Conservation (phyloP, 2,329 filamentous ascomycete species). For the Colletotrichum salicis region DNA sequence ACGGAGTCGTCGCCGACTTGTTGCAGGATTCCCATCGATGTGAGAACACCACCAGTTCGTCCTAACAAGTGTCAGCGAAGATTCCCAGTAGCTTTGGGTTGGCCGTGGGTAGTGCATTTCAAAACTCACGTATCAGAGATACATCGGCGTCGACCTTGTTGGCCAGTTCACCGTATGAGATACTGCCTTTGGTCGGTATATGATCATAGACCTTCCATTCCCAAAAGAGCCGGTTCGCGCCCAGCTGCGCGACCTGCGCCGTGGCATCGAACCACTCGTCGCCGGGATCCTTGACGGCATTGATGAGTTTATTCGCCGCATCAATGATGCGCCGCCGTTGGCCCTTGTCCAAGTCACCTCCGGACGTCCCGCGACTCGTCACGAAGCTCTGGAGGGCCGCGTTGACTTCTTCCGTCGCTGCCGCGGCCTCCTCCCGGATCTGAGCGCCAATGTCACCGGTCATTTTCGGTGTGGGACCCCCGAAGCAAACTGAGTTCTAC, state of each 20-base stretch:
- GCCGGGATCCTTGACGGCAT: slow-evolving; percentile 19
- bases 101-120: too few relatives aligned
- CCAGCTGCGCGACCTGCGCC: slow-evolving; percentile 22
- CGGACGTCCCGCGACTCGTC: not conserved
- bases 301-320: slow-evolving; percentile 23
- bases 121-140: slow-evolving; percentile 40
- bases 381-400: slow-evolving; percentile 18
- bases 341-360: slow-evolving; percentile 20
- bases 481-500: not conserved
- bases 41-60: slow-evolving; percentile 25
- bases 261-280: slow-evolving; percentile 31
- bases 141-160: slow-evolving; percentile 42
- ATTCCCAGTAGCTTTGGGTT: not conserved
- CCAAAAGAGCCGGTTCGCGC: slow-evolving; percentile 41
- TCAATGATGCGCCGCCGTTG: slow-evolving; percentile 27
- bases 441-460: not conserved
- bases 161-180: slow-evolving; percentile 45
- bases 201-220: slow-evolving; percentile 47
- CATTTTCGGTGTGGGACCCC: not conserved
- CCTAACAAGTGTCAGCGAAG: slow-evolving; percentile 3
- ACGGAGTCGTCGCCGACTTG: slow-evolving; percentile 30
- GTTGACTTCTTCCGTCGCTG: slow-evolving; percentile 24
- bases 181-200: slow-evolving; percentile 43
- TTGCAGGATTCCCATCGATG: slow-evolving; percentile 20
- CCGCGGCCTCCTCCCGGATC: slow-evolving; percentile 19